Evolutionary conservation across 2,329 filamentous ascomycete species (phyloP).

Genomic region (Colletotrichum theobromicola): DNA sequence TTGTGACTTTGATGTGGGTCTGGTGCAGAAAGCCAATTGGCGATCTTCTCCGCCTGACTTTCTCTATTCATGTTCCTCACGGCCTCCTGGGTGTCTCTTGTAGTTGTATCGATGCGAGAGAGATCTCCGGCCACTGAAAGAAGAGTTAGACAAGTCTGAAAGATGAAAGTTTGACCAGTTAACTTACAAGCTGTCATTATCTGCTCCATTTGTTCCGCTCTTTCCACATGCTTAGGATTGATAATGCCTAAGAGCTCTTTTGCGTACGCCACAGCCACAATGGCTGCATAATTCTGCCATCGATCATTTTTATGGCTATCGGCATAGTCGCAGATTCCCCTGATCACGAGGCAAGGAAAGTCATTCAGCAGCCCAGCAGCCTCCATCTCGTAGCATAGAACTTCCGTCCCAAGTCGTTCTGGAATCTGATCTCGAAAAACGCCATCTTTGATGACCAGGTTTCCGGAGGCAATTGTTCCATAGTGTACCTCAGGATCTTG

Average conservation of each 20-base stretch:
- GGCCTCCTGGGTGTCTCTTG: neutral
- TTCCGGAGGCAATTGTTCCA: slow-evolving; percentile 33
- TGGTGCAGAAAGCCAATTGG: neutral
- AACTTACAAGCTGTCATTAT: too few species aligned
- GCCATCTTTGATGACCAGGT: slow-evolving; percentile 41
- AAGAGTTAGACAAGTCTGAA: too few species aligned
- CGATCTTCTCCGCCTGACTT: too few species aligned
- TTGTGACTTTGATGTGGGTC: too few species aligned
- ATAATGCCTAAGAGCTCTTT: neutral
- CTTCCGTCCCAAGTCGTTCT: neutral
- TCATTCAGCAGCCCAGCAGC: slow-evolving; percentile 23
- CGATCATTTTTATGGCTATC: slow-evolving; percentile 30
- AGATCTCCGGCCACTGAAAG: too few species aligned
- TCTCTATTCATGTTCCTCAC: too few species aligned
- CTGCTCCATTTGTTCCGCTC: neutral
- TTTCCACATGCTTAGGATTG: neutral
- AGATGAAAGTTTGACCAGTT: too few species aligned
- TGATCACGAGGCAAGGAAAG: slow-evolving; percentile 28
- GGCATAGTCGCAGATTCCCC: slow-evolving; percentile 35
- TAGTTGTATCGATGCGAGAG: neutral
- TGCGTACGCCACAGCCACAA: slow-evolving; percentile 25
- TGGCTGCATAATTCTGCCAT: slow-evolving; percentile 27
- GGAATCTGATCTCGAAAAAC: slow-evolving; percentile 31
- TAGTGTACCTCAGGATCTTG: slow-evolving; percentile 25
- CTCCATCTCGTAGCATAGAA: slow-evolving; percentile 26